A percentile compares a stretch with the other conserved stretches of the same genome.
Conservation (phyloP, 2,329 filamentous ascomycete genomes). For the Diaporthe sp. region DNA sequence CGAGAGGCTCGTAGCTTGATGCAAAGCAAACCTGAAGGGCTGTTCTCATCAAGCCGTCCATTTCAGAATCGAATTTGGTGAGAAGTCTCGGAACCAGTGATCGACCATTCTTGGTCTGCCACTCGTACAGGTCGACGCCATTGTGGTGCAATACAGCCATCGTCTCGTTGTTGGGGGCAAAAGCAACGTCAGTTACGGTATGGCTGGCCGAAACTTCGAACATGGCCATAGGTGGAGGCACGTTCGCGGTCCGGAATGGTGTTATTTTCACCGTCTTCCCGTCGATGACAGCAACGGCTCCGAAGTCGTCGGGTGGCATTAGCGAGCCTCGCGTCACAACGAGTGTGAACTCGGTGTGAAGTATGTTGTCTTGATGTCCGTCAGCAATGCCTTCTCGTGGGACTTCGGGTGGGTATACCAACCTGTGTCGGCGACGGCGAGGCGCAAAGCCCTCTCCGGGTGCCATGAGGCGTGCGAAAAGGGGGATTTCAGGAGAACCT, state of each 20-base stretch:
- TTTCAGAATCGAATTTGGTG: conserved; percentile 55
- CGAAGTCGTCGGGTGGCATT: conserved; percentile 79
- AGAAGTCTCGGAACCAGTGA: conserved; percentile 59
- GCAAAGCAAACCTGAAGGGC: conserved; percentile 53
- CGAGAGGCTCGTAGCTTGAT: conserved; percentile 47
- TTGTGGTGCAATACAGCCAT: conserved; percentile 80
- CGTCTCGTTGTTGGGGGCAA: conserved; percentile 73
- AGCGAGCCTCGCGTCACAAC: conserved; percentile 78
- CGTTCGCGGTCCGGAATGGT: conserved; percentile 84
- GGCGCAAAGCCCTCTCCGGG: conserved; percentile 82
- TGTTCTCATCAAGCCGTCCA: conserved; percentile 47
- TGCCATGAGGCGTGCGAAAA: conserved; percentile 77
- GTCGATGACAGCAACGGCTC: conserved; percentile 86
- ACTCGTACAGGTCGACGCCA: conserved; percentile 78
- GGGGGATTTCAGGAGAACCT: conserved; percentile 67
- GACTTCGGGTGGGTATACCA: conserved; percentile 44
- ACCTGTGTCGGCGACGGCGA: conserved; percentile 69
- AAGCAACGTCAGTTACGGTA: conserved; percentile 80
- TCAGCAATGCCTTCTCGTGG: conserved; percentile 6
- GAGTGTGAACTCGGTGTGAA: conserved; percentile 77
- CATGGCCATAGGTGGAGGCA: conserved; percentile 93
- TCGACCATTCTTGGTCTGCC: conserved; percentile 72
- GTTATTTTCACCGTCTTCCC: conserved; percentile 86
- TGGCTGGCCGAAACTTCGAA: conserved; percentile 76
- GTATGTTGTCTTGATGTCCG: conserved; percentile 53